phyloP scores from a whole-genome alignment of 192 early-diverging fungal genomes.

The Jimgerdemannia flammicorona region DNA sequence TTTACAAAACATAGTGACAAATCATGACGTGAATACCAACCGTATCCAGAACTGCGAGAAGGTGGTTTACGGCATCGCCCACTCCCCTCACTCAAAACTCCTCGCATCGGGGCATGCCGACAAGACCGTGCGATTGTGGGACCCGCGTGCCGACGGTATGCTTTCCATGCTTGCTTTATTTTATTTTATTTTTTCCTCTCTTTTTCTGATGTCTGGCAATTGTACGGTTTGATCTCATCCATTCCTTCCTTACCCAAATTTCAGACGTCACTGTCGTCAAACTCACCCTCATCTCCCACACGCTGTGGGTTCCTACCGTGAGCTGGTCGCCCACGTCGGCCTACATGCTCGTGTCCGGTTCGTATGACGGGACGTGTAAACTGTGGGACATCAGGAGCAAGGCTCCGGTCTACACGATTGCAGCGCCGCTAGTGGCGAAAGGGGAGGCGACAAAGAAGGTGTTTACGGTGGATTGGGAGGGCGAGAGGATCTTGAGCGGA shows the following conservation, averaged over 20 bases:
- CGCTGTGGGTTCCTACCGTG: constrained; percentile 81
- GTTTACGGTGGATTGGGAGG: constrained; percentile 68
- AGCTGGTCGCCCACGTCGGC: constrained; percentile 76
- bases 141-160: constrained; percentile 63
- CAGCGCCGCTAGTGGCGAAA: constrained; percentile 17
- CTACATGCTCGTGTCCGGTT: constrained; percentile 76
- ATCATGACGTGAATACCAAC: not conserved
- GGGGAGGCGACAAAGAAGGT: constrained; percentile 56
- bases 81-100: constrained; percentile 65
- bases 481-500: constrained; percentile 61
- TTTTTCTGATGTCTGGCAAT: constrained; percentile 8
- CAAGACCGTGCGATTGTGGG: constrained; percentile 82
- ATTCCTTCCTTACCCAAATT: constrained; percentile 28
- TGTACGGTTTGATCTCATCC: too few relatives aligned
- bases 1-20: constrained; percentile 1
- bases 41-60: constrained; percentile 74
- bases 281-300: constrained; percentile 71
- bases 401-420: constrained; percentile 76
- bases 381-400: constrained; percentile 95
- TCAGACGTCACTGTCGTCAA: constrained; percentile 66
- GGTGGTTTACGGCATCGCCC: constrained; percentile 70
- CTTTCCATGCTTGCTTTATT: constrained; percentile 20
- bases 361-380: constrained; percentile 83
- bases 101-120: constrained; percentile 91
- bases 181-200: not conserved